Base-by-base conservation (phyloP, 495 filamentous ascomycete genomes). In the Xylaria sp. region DNA sequence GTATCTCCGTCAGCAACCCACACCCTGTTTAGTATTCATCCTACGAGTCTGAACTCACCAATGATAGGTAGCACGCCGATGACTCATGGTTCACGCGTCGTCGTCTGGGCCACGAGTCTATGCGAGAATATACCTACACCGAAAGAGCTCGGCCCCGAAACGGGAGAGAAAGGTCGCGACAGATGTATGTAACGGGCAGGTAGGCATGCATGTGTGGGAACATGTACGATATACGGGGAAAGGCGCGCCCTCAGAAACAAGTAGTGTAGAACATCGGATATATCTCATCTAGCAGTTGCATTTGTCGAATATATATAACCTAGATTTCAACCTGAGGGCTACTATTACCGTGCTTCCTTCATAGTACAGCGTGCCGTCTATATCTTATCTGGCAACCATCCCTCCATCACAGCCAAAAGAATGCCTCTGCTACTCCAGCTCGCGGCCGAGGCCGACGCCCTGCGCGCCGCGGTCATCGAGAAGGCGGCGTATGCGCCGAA, bases 341-440 rank as follows among this genome's bases (percentile, higher is more conserved):
- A 11, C 11, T n/a, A 24, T 31, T 52, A 31, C 37, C 31, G 61
- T 52, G 29, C 44, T n/a, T 52, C 31, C 4, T 37, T 24, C 11
- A 31, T 8, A 43, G 19, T 6, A 35, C 44, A 65, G 29, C 11
- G n/a, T n/a, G 4, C 14, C 19, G 9, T 48, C 19, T 21, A 21
- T 65, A 21, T 65, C 7, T 21, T 26, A 52, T 31, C 50, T 19
- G 21, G 15, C 31, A 35, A 12, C 50, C 26, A 19, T 43, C 52
- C 50, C 9, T 67, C 37, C 2, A 43, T 52, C 46, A 6, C 58
- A 43, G 19, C 40, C 19, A 68, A 19, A 62, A 75, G 43, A 31
- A 82, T 82, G 80, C 64, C 77, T 59, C 73, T 81, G 26, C 59
- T 70, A 71, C 68, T 82, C 5, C 75, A 76, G 29, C 61, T 41